Base-by-base conservation (phyloP, 2,329 filamentous ascomycete genomes). In the Monilinia polystroma region DNA sequence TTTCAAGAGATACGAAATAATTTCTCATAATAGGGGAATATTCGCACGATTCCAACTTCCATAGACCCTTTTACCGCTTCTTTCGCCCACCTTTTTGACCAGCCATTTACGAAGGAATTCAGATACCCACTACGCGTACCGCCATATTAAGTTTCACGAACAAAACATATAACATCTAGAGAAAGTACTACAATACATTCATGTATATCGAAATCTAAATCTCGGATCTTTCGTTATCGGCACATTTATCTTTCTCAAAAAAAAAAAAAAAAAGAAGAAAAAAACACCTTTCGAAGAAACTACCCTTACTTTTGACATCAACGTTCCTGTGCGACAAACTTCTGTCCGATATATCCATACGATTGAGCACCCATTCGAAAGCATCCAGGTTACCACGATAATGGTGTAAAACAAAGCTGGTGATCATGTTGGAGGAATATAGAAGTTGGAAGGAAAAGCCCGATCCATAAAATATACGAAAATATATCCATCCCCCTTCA, bases 341-440 rank as follows among this genome's bases (percentile, higher is more conserved):
- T 43, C 23, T 26, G 47, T 54, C 32, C 49, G 35, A 38, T 49
- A 49, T 49, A n/a, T 16, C 7, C 56, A 65, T 23, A 29, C 45
- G 23, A 41, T 59, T 38, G n/a, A 53, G 20, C 20, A 8, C n/a
- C 52, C 11, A 8, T 10, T 59, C 38, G 58, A 45, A 29, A 52
- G 45, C 58, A 62, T 32, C 47, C 23, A 18, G 10, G 43, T 54
- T 55, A 43, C n/a, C 49, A 63, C 60, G 35, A 63, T 18, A 66
- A 66, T 66, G 64, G 64, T 62, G 47, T 66, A 64, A 16, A 66
- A 47, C 38, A 35, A 45, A 35, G 16, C n/a, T 53, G 64, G 56
- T 53, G 64, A 66, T 66, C 64, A 66, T 66, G 64, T 66, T 66
- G 64, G 64, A 66, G 56, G 58, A 62, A 62, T 66, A 53, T 62